Base-by-base conservation (phyloP, 768 basidiomycete species). In the Termitomyces sp. region DNA sequence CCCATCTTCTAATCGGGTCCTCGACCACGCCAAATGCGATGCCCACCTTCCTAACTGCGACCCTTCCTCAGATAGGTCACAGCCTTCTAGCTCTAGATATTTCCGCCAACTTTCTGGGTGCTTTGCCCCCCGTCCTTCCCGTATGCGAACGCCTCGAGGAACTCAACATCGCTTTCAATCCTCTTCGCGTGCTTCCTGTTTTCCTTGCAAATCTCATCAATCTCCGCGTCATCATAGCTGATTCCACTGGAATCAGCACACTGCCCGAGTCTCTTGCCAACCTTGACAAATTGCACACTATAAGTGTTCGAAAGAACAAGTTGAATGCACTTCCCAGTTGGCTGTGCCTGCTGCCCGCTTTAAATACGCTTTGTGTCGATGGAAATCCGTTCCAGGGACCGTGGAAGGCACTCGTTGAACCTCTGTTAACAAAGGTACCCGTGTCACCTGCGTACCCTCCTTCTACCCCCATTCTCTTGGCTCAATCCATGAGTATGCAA, bases 381-480 rank as follows among this genome's bases (percentile, higher is more conserved):
- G 88, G 86, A 17, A 99, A 99, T 68, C 93, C 95, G 8, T 98
- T 99, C 71, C 90, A 91, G 62, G 90, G 90, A 8, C 90, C 92
- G 1, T 97, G 94, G 92, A 85, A 87, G 65, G 85, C 90, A 32
- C 76, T 99, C 51, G 85, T 97, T 24, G 89, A 88, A 55, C 93
- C 94, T 0, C 75, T 98, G 46, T 75, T 94, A 9, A 77, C 84
- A 51, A 84, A 84, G 65, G 67, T 73, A 22, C 81, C 84, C 24
- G 70, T 77, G 64, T 79, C 81, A 2, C 85, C 85, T 22, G 68
- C 76, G 32, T 87, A 83, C 70, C 84, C 85, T 40, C 82, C 81
- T 14, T 84, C 83, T 19, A 85, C 84, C 2, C 86, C 85, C 28
- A 76, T 78, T 41, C 75, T 83, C 57, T 80, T 83, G 40, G 68